Evolutionary conservation across 257 asterid genomes (phyloP), one percentile per base, ranked within the genome.

Genomic region (Solanum arcanum): DNA sequence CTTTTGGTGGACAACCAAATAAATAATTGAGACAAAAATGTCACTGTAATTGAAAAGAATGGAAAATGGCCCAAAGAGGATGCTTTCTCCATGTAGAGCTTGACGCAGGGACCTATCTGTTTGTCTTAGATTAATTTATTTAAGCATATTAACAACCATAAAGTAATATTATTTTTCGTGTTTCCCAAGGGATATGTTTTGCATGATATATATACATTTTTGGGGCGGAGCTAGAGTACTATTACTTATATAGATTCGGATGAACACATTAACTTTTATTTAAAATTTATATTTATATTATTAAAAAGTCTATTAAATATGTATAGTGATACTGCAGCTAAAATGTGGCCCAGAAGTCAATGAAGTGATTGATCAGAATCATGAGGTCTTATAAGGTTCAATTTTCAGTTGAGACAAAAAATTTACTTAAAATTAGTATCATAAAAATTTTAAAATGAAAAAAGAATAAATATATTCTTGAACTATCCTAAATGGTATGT

Each of bases 41-140:
- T 47, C 5, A 75, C 88, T 86, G 88, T 86, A 75, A 75, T 25
- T 86, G 88, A 86, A 56, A 72, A 39, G 44, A 75, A 86, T 39
- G 44, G 64, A 5, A 75, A 56, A 75, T 75, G 64, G 85, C 37
- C 84, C 14, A 86, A 86, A 86, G 88, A 35, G 75, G 85, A 86
- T 86, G 85, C 37, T 74, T 74, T 59, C 88, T 86, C 70, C 66
- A 59, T 75, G 70, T 59, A 75, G 70, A 74, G 33, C 31, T 86
- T 75, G 84, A 86, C 85, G 56, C 84, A 78, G 37, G 88, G 74
- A 73, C 69, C 73, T 31, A 72, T 86, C 59, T 49, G 64, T 52
- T 80, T 49, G 29, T 10, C 69, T 49, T 27, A 29, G 21, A 31
- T 81, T 78, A 46, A 78, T 78, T 47, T 81, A 78, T 78, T 47